Conservation (phyloP, 345 rosid genomes). For the Gossypium sturtianum region DNA sequence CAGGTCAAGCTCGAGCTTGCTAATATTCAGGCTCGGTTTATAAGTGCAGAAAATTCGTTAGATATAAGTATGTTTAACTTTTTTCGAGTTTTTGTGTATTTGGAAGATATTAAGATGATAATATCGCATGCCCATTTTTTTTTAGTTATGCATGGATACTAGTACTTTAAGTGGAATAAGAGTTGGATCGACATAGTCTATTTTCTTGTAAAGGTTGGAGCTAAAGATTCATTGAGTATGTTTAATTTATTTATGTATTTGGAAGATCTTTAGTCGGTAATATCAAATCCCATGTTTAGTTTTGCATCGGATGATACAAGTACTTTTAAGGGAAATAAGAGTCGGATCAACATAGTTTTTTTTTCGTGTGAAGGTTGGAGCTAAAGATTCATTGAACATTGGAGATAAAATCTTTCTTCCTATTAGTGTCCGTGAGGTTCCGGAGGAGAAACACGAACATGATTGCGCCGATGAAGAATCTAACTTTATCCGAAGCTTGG, state of each 20-base stretch:
- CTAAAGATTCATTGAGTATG: background rate
- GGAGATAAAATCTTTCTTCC: conserved; percentile 87
- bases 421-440: conserved; percentile 34
- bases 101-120: too few relatives aligned
- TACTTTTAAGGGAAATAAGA: background rate
- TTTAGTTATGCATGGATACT: too few relatives aligned
- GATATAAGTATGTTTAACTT: too few relatives aligned
- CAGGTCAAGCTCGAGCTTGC: too few relatives aligned
- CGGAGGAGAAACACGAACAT: conserved; percentile 34
- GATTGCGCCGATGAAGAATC: conserved; percentile 54
- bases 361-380: conserved; percentile 55
- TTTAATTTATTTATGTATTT: too few relatives aligned
- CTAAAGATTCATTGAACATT: conserved; percentile 58
- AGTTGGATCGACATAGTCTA: too few relatives aligned
- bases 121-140: too few relatives aligned
- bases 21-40: too few relatives aligned
- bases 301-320: background rate
- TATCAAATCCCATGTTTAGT: background rate
- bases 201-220: too few relatives aligned
- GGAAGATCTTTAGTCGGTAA: background rate
- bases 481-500: conserved; percentile 54
- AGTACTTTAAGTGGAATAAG: too few relatives aligned
- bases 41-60: too few relatives aligned
- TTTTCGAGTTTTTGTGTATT: too few relatives aligned
- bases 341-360: background rate